Conservation (phyloP, 805 yeast genomes). For the Candida vaughaniae region DNA sequence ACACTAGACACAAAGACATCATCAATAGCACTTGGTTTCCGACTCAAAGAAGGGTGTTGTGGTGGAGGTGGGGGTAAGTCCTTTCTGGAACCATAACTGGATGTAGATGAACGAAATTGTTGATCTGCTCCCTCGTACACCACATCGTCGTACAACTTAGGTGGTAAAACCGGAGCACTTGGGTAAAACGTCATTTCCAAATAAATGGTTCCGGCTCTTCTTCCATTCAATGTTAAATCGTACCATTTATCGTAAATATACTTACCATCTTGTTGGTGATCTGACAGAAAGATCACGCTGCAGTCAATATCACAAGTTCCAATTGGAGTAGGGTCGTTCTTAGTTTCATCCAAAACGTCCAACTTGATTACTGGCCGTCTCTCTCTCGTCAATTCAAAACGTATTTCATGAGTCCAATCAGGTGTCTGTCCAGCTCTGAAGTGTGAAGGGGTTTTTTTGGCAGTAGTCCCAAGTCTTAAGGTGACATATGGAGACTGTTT, state of each 20-base stretch:
- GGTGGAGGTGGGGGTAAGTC: conserved; percentile 12
- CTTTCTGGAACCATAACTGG: conserved; percentile 3
- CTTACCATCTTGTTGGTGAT: conserved; percentile 49
- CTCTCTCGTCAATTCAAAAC: conserved; percentile 65
- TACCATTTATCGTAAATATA: conserved; percentile 90
- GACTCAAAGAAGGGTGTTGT: conserved; percentile 15
- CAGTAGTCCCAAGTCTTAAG: conserved; percentile 75
- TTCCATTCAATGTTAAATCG: conserved; percentile 60
- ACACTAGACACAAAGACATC: conserved; percentile 21
- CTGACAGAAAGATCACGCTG: conserved; percentile 59
- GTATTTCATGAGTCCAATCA: conserved; percentile 73
- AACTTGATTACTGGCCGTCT: conserved; percentile 63
- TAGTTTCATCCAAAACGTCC: conserved; percentile 81
- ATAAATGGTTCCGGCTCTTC: conserved; percentile 84
- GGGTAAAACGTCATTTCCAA: conserved; percentile 93
- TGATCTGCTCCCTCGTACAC: conserved; percentile 5
- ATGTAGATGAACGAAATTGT: not conserved
- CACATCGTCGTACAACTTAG: conserved; percentile 23
- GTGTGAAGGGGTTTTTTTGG: conserved; percentile 74
- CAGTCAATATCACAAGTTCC: conserved; percentile 82
- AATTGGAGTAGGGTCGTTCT: conserved; percentile 80
- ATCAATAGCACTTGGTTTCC: conserved; percentile 20
- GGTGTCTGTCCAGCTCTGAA: conserved; percentile 95
- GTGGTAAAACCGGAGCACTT: conserved; percentile 42
- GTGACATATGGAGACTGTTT: conserved; percentile 93